phyloP scores from a whole-genome alignment of 1,284 basidiomycete genomes.

The Ustilago curta region DNA sequence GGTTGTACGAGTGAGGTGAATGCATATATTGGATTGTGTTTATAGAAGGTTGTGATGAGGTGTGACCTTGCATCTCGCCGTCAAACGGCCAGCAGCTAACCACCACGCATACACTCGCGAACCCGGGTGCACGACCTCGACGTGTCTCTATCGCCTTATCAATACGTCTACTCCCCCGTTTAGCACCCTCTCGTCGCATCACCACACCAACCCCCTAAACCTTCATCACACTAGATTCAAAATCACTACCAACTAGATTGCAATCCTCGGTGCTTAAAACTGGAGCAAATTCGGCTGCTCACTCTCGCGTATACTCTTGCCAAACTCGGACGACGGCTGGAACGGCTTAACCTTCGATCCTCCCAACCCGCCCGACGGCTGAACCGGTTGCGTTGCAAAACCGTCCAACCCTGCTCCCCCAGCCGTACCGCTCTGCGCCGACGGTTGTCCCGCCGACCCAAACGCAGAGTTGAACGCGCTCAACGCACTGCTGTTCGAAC shows the following conservation, averaged over 20 bases:
- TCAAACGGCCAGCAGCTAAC: too few relatives aligned
- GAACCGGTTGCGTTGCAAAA: constrained; percentile 11
- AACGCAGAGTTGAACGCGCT: constrained; percentile 34
- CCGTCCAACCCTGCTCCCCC: neutral
- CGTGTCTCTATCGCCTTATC: too few relatives aligned
- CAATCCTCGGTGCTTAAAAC: too few relatives aligned
- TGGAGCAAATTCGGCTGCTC: constrained; percentile 38
- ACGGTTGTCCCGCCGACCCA: constrained; percentile 4
- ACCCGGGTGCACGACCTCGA: too few relatives aligned
- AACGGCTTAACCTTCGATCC: constrained; percentile 63
- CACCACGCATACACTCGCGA: too few relatives aligned
- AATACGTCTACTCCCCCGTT: too few relatives aligned
- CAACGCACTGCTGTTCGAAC: constrained; percentile 20
- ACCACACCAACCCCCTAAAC: too few relatives aligned
- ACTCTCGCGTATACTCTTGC: constrained; percentile 31
- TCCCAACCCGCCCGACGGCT: constrained; percentile 55
- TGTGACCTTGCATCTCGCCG: too few relatives aligned
- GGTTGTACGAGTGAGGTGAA: constrained; percentile 2
- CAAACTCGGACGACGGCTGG: constrained; percentile 63
- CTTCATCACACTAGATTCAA: too few relatives aligned
- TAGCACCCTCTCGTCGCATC: too few relatives aligned
- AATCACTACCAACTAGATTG: too few relatives aligned
- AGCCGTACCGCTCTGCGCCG: constrained; percentile 7
- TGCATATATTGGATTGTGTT: neutral
- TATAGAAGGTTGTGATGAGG: neutral